Evolutionary conservation across 331 rosid species (phyloP), one percentile per base, ranked within the genome.

Genomic region (Rhamnella rubrinervis): DNA sequence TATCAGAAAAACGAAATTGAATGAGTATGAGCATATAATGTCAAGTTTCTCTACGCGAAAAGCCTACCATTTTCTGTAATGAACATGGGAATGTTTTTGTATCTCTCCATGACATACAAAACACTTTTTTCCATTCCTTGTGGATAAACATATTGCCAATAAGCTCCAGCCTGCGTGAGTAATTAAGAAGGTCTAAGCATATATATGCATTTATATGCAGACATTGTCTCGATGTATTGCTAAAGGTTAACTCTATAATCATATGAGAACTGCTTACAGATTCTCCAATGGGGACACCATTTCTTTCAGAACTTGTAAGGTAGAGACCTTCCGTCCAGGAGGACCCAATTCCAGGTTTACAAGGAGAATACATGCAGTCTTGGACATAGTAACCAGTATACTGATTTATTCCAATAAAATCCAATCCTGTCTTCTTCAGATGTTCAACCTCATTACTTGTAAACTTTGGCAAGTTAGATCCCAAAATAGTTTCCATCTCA

Each of bases 341-440:
- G 25, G 73, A 61, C 51, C 96, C 96, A 17, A 2, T 21, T 75
- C 92, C 85, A 14, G 79, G 50, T 82, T 81, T 62, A 81, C 96
- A 87, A 25, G 52, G 51, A 20, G 89, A 85, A 64, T 63, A 81
- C 10, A 82, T 78, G 82, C 97, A 92, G 67, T 89, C 92, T 74
- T 83, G 78, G 31, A 55, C 73, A 68, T 76, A 92, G 51, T 18
- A 68, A 66, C 91, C 84, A 18, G 92, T 82, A 40, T 92, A 89
- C 59, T 92, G 92, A 74, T 89, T 92, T 44, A 92, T 39, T 50
- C 98, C 96, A 63, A 92, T 84, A 73, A 89, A 92, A 74, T 92
- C 98, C 52, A 81, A 57, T 58, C 89, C 85, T 3, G 35, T 31
- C 8, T 47, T 80, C 67, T 72, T 84, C 55, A 87, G 67, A 40